Percentiles rank a stretch among this genome's conserved stretches.
phyloP scores from a whole-genome alignment of 2,329 filamentous ascomycete genomes.

The Xylaria digitata region DNA sequence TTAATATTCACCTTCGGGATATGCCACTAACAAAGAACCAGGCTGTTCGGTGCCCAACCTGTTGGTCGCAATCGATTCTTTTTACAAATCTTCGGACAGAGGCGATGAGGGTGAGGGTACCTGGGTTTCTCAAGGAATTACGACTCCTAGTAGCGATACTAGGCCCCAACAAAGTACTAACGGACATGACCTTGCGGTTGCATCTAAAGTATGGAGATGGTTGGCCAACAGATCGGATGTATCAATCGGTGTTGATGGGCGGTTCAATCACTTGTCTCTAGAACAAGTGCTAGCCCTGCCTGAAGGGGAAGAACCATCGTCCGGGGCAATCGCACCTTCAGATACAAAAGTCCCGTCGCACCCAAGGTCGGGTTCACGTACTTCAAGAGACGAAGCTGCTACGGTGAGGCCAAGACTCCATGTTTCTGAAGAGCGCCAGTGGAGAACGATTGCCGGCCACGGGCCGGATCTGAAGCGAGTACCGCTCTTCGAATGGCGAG shows the following conservation, averaged over 20 bases:
- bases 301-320: constrained; percentile 44
- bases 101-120: constrained; percentile 7
- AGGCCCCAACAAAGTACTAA: constrained; percentile 27
- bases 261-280: constrained; percentile 54
- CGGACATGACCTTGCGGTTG: constrained; percentile 50
- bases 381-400: constrained; percentile 11
- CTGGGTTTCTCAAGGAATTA: neutral
- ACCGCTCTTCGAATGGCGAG: constrained; percentile 68
- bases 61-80: constrained; percentile 45
- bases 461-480: constrained; percentile 68
- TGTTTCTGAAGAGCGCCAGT: constrained; percentile 66
- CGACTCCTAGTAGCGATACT: neutral
- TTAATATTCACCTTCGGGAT: neutral
- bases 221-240: constrained; percentile 55
- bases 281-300: constrained; percentile 55
- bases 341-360: neutral
- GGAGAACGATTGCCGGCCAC: constrained; percentile 70
- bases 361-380: neutral
- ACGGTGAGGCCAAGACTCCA: constrained; percentile 53
- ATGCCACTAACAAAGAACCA: constrained; percentile 39
- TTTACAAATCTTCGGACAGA: constrained; percentile 36
- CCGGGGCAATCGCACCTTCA: constrained; percentile 9
- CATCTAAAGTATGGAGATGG: constrained; percentile 58
- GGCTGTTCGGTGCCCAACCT: constrained; percentile 47
- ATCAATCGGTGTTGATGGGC: constrained; percentile 52